Conservation (phyloP, 2,329 filamentous ascomycete genomes). For the Paecilomyces fulvus region DNA sequence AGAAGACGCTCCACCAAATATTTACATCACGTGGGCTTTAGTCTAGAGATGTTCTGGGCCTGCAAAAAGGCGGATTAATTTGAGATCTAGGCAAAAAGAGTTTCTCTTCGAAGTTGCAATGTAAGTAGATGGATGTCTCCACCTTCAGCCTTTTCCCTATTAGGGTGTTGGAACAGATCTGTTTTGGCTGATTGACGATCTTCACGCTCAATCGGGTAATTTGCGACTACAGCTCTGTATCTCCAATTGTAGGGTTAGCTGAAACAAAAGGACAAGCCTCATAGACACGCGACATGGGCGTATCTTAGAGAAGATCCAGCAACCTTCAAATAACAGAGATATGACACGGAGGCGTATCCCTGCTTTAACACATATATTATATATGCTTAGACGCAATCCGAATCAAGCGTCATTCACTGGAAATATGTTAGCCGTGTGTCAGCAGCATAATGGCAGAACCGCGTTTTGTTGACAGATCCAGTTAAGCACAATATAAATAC, state of each 20-base stretch:
- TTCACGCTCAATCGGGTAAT: not conserved
- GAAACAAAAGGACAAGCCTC: too few species aligned
- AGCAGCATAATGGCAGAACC: too few species aligned
- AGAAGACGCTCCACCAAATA: not conserved
- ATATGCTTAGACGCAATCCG: too few species aligned
- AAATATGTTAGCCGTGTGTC: too few species aligned
- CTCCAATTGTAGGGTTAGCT: not conserved
- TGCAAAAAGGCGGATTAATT: not conserved
- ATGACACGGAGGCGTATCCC: too few species aligned
- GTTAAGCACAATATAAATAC: not conserved
- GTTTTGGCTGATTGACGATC: not conserved
- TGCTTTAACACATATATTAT: too few species aligned
- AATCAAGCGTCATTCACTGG: too few species aligned
- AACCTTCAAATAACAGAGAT: too few species aligned
- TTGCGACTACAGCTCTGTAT: not conserved
- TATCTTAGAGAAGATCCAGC: too few species aligned
- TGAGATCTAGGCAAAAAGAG: not conserved
- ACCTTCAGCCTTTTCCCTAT: not conserved
- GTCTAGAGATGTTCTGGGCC: not conserved
- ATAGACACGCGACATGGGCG: too few species aligned
- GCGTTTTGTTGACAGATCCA: too few species aligned
- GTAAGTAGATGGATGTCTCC: not conserved
- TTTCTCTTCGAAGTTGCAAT: not conserved
- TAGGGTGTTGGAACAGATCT: not conserved
- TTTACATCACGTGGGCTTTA: not conserved